Conservation (phyloP, 768 basidiomycete genomes). For the Heimioporus sp. region DNA sequence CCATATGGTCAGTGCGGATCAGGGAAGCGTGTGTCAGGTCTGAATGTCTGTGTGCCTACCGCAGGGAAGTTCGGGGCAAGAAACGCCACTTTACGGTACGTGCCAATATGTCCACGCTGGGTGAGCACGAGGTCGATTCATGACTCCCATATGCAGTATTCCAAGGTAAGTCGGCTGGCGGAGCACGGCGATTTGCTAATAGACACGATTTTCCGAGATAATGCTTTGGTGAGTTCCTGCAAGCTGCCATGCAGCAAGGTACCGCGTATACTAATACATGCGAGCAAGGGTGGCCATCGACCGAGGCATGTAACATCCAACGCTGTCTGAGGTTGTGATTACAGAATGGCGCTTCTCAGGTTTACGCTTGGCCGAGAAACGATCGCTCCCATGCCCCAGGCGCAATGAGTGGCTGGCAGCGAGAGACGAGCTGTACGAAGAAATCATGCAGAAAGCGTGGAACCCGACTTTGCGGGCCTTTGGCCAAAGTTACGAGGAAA, state of each 20-base stretch:
- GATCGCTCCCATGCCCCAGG: conserved; percentile 83
- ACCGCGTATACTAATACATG: not conserved
- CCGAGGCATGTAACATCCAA: conserved; percentile 50
- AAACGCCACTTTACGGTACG: conserved; percentile 82
- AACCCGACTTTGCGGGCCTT: conserved; percentile 68
- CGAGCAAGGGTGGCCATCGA: conserved; percentile 88
- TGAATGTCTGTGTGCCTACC: conserved; percentile 21
- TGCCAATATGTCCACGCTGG: not conserved
- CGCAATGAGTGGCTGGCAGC: conserved; percentile 68
- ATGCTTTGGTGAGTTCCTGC: conserved; percentile 75
- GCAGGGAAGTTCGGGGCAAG: conserved; percentile 87
- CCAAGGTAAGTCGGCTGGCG: conserved; percentile 52
- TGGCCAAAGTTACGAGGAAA: conserved; percentile 90
- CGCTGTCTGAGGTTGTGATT: not conserved
- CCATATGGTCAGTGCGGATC: conserved; percentile 67
- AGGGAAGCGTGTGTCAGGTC: conserved; percentile 22
- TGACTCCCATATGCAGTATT: conserved; percentile 49
- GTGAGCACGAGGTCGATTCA: not conserved
- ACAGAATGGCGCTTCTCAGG: conserved; percentile 34
- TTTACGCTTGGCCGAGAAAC: conserved; percentile 90
- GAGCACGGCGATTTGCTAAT: conserved; percentile 5
- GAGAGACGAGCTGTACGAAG: conserved; percentile 86
- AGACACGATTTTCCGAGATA: conserved; percentile 42
- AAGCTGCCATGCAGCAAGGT: not conserved
- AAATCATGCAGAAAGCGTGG: conserved; percentile 90